Percentiles rank a stretch among this genome's conserved stretches.
Evolutionary conservation across 345 rosid species (phyloP).

Genomic region (Laguncularia racemosa): DNA sequence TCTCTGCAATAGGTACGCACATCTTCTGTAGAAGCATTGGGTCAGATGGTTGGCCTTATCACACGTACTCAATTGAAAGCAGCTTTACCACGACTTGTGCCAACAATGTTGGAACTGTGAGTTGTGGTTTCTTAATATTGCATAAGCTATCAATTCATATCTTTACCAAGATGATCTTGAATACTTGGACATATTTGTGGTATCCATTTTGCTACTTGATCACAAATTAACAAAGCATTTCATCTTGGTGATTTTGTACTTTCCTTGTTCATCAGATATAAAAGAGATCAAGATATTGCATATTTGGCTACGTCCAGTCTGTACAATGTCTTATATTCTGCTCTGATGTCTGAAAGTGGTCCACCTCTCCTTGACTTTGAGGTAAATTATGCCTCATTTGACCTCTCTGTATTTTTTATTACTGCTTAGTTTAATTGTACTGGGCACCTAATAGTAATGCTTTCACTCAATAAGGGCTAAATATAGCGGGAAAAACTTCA

Average conservation of each 20-base stretch:
- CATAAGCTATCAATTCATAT: no score
- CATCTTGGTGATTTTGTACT: background rate
- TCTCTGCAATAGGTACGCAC: slow-evolving; percentile 60
- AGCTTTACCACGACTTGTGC: slow-evolving; percentile 87
- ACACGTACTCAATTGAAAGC: slow-evolving; percentile 75
- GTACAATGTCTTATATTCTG: slow-evolving; percentile 62
- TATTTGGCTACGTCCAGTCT: slow-evolving; percentile 86
- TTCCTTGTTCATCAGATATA: slow-evolving; percentile 45
- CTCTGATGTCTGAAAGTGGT: slow-evolving; percentile 81
- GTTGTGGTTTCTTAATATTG: slow-evolving; percentile 14
- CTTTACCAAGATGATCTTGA: no score
- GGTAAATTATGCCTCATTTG: slow-evolving; percentile 30
- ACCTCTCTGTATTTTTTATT: background rate
- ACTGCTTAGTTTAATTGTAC: no score
- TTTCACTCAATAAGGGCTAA: no score
- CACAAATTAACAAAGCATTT: background rate
- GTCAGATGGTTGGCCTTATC: slow-evolving; percentile 95
- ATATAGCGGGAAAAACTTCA: no score
- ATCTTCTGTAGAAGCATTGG: slow-evolving; percentile 88
- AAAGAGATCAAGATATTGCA: slow-evolving; percentile 74
- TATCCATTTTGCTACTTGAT: no score
- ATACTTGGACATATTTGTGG: no score
- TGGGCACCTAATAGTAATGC: no score
- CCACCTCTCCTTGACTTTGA: slow-evolving; percentile 98
- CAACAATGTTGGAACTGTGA: slow-evolving; percentile 84